Conservation (phyloP, 129 eudicot genomes). For the Chrysanthemum lavandulifolium region DNA sequence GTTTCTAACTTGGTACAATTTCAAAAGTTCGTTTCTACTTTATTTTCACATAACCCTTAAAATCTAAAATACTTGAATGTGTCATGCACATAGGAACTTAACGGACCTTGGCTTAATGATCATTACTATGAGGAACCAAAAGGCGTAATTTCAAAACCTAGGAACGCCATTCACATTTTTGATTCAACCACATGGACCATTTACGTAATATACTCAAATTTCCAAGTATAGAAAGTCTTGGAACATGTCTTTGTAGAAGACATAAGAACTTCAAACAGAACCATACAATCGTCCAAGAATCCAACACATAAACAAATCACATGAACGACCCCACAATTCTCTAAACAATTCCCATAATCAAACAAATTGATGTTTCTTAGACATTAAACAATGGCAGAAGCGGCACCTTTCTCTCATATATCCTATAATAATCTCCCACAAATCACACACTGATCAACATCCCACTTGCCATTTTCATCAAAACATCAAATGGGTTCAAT, state of each 20-base stretch:
- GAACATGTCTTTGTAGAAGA: background rate
- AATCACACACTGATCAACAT: conserved; percentile 10
- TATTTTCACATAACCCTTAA: too few species aligned
- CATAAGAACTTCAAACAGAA: background rate
- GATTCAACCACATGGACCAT: too few species aligned
- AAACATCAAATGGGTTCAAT: conserved; percentile 36
- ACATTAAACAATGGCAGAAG: conserved; percentile 35
- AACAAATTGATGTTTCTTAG: conserved; percentile 8
- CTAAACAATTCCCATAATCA: conserved; percentile 6
- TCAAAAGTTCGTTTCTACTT: too few species aligned
- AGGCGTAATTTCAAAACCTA: too few species aligned
- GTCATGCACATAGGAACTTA: too few species aligned
- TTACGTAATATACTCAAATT: too few species aligned
- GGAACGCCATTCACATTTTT: too few species aligned
- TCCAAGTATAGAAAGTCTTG: background rate
- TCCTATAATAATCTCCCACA: conserved; percentile 25
- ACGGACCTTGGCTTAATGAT: too few species aligned
- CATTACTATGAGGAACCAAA: too few species aligned
- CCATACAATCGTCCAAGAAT: too few species aligned
- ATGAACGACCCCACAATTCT: background rate
- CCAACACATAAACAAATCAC: background rate
- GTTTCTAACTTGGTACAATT: too few species aligned
- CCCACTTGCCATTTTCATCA: conserved; percentile 3
- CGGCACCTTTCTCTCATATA: conserved; percentile 26
- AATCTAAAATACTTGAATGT: too few species aligned